Evolutionary conservation across 306 rosid genomes (phyloP).

Genomic region (Pterocarpus macrocarpus): DNA sequence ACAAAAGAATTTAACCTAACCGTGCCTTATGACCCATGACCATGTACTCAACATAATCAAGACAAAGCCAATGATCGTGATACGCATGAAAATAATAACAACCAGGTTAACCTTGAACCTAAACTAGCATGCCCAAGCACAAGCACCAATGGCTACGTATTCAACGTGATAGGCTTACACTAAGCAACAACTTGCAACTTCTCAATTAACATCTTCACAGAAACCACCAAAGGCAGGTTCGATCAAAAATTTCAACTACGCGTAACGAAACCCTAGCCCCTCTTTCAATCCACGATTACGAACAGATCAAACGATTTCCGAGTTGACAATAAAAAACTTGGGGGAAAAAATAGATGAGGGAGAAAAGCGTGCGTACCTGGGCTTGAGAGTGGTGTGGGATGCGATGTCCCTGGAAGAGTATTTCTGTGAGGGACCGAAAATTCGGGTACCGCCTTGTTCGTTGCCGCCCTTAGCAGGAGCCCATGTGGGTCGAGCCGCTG

Average conservation of each 20-base stretch:
- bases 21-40: neutral
- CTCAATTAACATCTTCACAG: neutral
- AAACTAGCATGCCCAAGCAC: no score
- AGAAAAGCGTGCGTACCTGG: conserved; percentile 56
- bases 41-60: neutral
- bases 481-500: conserved; percentile 98
- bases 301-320: neutral
- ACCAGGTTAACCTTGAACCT: no score
- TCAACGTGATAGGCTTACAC: neutral
- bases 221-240: neutral
- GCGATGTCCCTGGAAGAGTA: conserved; percentile 94
- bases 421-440: conserved; percentile 95
- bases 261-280: neutral
- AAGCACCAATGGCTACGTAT: no score
- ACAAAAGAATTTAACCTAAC: conserved; percentile 6
- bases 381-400: conserved; percentile 83
- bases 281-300: neutral
- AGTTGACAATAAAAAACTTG: neutral
- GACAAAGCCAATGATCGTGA: no score
- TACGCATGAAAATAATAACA: no score
- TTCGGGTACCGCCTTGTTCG: conserved; percentile 96
- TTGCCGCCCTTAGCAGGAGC: conserved; percentile 99
- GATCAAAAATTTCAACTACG: neutral
- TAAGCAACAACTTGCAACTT: neutral
- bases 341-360: neutral